Evolutionary conservation across 768 basidiomycete genomes (phyloP), one percentile per base, ranked within the genome.

Genomic region (Scleroderma bovista): DNA sequence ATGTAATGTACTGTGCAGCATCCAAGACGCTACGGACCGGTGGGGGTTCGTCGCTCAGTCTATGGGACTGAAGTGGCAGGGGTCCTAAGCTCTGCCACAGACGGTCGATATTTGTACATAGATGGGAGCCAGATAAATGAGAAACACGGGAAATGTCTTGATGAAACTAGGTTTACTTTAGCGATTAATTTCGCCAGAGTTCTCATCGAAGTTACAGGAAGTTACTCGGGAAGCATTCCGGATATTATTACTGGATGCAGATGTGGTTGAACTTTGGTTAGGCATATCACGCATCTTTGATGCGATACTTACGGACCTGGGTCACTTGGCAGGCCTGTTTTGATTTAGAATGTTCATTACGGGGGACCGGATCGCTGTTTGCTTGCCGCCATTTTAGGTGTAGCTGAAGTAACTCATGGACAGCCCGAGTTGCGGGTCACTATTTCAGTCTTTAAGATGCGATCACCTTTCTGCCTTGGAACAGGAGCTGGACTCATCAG

Each of bases 381-480:
- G 26, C 26, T 9, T 6, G n/a, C 12, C 4, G 34, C 13, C 6
- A 36, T 5, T 36, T 36, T 36, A n/a, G n/a, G 34, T 36, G 34
- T 24, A n/a, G 4, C 7, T 12, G 12, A 24, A 26, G 26, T 22
- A 16, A 6, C 13, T 43, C 41, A 43, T 26, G n/a, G 16, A 10
- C 23, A 9, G 41, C 26, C 17, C n/a, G n/a, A n/a, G 31, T 31
- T 33, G 22, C 29, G 44, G 33, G 57, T 45, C 39, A 31, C 60
- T 50, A 97, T 88, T 39, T 86, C 86, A 16, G 85, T 90, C 68
- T 94, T 97, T 50, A 97, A 74, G 2, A 90, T 75, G 20, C 95
- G 78, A 51, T 88, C 88, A 3, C 78, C 73, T 63, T 98, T 98
- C 29, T 85, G 87, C 63, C 82, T 86, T n/a, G 95, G 95, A 20